Percentiles rank a stretch among this genome's conserved stretches.
Evolutionary conservation across 1,139 yeast genomes (phyloP).

Genomic region (Yamadazyma spencermartinsiae): DNA sequence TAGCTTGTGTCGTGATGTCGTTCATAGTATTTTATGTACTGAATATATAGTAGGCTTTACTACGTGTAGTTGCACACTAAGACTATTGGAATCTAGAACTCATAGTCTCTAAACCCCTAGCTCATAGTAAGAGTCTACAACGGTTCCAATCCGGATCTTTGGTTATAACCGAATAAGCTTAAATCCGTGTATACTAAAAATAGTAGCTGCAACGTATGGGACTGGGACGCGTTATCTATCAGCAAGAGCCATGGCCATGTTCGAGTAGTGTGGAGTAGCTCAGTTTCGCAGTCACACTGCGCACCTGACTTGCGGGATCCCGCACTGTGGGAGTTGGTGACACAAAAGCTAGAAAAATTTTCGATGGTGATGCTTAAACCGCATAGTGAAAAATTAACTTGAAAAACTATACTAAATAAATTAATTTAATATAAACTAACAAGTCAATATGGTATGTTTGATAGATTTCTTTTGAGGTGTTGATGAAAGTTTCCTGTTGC

Average conservation of each 20-base stretch:
- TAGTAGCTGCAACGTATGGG: too few relatives aligned
- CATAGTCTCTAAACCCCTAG: too few relatives aligned
- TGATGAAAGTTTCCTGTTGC: not conserved
- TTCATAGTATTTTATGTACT: not conserved
- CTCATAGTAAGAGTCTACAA: too few relatives aligned
- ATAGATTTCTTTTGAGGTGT: not conserved
- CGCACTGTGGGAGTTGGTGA: not conserved
- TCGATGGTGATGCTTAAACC: conserved; percentile 1
- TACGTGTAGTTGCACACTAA: not conserved
- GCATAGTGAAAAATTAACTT: conserved; percentile 3
- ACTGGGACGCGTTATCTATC: too few relatives aligned
- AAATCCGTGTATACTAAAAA: too few relatives aligned
- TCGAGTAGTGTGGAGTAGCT: too few relatives aligned
- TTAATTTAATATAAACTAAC: not conserved
- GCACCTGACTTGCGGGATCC: not conserved
- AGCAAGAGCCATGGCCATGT: too few relatives aligned
- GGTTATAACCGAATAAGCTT: too few relatives aligned
- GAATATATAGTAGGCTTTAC: not conserved
- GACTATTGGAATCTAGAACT: not conserved
- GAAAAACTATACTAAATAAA: not conserved
- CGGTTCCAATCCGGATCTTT: too few relatives aligned
- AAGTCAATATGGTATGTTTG: conserved; percentile 3
- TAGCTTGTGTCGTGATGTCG: not conserved
- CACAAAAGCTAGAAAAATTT: conserved; percentile 3
- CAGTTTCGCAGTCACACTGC: not conserved